phyloP scores from a whole-genome alignment of 768 basidiomycete genomes.

The Lentinula edodes region DNA sequence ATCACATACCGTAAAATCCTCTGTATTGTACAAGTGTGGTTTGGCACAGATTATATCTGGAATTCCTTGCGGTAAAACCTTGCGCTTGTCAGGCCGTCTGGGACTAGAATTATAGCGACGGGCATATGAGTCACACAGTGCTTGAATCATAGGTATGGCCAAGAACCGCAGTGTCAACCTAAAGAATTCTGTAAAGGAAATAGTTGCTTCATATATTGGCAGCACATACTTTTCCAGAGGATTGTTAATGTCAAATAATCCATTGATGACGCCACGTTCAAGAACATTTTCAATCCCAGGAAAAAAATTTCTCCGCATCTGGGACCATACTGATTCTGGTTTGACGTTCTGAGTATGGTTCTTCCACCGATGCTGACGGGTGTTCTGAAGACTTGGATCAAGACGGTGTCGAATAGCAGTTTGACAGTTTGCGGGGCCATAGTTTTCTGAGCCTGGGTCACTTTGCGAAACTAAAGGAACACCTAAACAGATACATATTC shows the following conservation, averaged over 20 bases:
- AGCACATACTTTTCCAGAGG: constrained; percentile 3
- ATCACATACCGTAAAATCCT: constrained; percentile 28
- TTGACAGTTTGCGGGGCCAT: constrained; percentile 30
- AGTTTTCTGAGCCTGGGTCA: constrained; percentile 29
- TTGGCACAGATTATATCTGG: constrained; percentile 26
- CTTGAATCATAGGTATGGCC: constrained; percentile 34
- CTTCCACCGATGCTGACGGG: constrained; percentile 33
- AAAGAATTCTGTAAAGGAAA: not conserved
- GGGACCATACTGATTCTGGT: constrained; percentile 34
- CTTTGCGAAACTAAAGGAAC: constrained; percentile 31
- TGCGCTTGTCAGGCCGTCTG: constrained; percentile 22
- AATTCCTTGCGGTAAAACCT: constrained; percentile 33
- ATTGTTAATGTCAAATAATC: constrained; percentile 22
- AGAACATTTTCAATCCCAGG: constrained; percentile 33
- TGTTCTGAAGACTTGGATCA: constrained; percentile 23
- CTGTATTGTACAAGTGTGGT: constrained; percentile 20
- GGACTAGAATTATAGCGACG: constrained; percentile 14
- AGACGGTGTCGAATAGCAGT: constrained; percentile 26
- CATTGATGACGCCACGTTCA: constrained; percentile 21
- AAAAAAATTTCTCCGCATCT: constrained; percentile 22
- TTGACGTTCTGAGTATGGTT: constrained; percentile 26
- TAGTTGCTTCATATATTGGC: not conserved
- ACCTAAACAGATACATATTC: constrained; percentile 6
- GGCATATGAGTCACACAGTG: constrained; percentile 26
- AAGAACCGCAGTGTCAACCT: constrained; percentile 37